Evolutionary conservation across 2,329 filamentous ascomycete species (phyloP), one percentile per base, ranked within the genome.

Genomic region (Alternaria sp.): DNA sequence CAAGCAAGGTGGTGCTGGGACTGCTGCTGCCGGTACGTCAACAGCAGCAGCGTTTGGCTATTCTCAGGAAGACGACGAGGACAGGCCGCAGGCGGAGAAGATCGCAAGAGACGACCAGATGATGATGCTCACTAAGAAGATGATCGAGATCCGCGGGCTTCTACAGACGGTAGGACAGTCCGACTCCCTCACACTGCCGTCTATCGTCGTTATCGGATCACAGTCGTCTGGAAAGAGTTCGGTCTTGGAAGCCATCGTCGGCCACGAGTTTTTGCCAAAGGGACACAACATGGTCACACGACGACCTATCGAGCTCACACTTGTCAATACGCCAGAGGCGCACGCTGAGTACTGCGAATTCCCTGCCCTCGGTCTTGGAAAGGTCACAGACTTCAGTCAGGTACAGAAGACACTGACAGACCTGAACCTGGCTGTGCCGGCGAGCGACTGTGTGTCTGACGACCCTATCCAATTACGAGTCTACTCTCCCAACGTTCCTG

Each of bases 261-360:
- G 95, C 5, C 95, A 99, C 74, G 95, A 99, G 72, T 99, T 99
- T 69, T 82, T 99, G 46, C 96, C 95, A 6, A 99, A 99, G 79
- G 95, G 95, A n/a, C 90, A 90, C 43, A 99, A 99, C 74, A 99
- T 99, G 95, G 95, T 99, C 51, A 99, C 95, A 9, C 87, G 96
- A 41, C 86, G 95, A 61, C 95, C 95, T 0, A 99, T 99, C 75
- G 95, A 99, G 80, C 85, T 99, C 57, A 99, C 95, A 0, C 86
- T 99, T 6, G 90, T 99, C 79, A 98, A 99, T 79, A 98, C 94
- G 0, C 94, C 94, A 0, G 90, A 93, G 58, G 90, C 92, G 1
- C 87, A 89, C 45, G 88, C 91, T 2, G 95, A 99, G 76, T 99
- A 97, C 77, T 95, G 94, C 75, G 95, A 99, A 78, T 99, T 99